Evolutionary conservation across 2,329 filamentous ascomycete species (phyloP), one percentile per base, ranked within the genome.

Genomic region (Sclerotinia spermophila): DNA sequence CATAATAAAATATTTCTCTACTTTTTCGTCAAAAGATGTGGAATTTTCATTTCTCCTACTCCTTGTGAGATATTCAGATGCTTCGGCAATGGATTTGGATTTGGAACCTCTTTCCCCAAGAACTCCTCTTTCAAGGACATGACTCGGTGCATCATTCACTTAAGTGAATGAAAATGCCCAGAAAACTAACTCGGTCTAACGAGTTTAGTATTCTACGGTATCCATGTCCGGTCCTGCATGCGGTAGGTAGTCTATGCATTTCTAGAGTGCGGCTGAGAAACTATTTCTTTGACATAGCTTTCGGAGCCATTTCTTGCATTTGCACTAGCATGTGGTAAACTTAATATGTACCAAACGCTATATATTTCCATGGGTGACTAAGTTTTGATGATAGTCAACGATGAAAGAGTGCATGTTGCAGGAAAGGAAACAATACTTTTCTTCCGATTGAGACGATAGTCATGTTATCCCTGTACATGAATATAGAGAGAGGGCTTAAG

Each of bases 21-120:
- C 0, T n/a, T 35, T 8, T 13, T 35, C 8, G 10, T 30, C 6
- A n/a, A 19, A 6, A 11, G 2, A 48, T 2, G 3, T 8, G 1
- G 3, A 35, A 5, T 48, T 35, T 35, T 3, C 21, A 33, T 42
- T 1, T 58, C 44, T 58, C 27, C 48, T 7, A 27, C 48, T 7
- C 15, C 21, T 58, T 58, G 33, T n/a, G 21, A 8, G 15, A n/a
- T n/a, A n/a, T 58, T 38, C 55, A 38, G 38, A 5, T 58, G 55
- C 6, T 7, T 58, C 19, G 11, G 33, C 55, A 15, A 1, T 24
- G 11, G 13, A 4, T 6, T 21, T 24, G 44, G 44, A 2, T 24
- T 17, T 53, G n/a, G 27, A 27, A 27, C 11, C n/a, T 13, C n/a
- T 24, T 53, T 53, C 17, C n/a, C 13, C 13, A 53, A 27, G 13